A percentile compares a stretch with the other conserved stretches of the same genome.
Evolutionary conservation across 2,329 filamentous ascomycete species (phyloP).

Genomic region (Claviceps sp.): DNA sequence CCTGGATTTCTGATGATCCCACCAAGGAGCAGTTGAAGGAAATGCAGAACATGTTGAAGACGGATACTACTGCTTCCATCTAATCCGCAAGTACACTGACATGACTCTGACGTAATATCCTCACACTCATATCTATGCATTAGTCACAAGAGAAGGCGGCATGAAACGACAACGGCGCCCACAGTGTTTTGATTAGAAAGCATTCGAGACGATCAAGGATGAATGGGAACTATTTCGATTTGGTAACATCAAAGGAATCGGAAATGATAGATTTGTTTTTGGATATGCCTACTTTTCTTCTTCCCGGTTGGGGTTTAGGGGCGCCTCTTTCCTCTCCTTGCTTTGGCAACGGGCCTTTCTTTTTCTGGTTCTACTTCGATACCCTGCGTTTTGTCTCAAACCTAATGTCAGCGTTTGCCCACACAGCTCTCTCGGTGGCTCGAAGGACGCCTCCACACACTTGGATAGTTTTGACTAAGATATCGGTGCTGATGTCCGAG

Average conservation of each 20-base stretch:
- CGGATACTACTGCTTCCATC: slow-evolving; percentile 10
- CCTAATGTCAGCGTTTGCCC: background rate
- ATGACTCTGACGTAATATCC: too few relatives aligned
- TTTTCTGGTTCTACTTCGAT: slow-evolving; percentile 9
- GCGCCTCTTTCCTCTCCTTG: too few relatives aligned
- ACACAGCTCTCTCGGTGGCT: background rate
- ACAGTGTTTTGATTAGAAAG: background rate
- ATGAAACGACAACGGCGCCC: slow-evolving; percentile 1
- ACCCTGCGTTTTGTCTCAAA: slow-evolving; percentile 10
- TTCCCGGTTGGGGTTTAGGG: too few relatives aligned
- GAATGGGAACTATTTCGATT: background rate
- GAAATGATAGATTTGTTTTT: background rate
- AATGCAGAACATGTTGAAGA: slow-evolving; percentile 39
- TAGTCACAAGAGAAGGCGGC: background rate
- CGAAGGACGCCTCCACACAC: background rate
- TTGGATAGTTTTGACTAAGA: background rate
- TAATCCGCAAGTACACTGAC: background rate
- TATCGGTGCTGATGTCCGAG: background rate
- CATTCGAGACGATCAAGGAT: background rate
- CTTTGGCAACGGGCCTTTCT: too few relatives aligned
- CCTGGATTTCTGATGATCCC: slow-evolving; percentile 65
- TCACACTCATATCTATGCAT: background rate
- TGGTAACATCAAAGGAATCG: background rate
- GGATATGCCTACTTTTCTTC: background rate
- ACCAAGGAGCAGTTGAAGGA: slow-evolving; percentile 45